Conservation (phyloP, 1,284 basidiomycete species). For the Puccinia sorghi region DNA sequence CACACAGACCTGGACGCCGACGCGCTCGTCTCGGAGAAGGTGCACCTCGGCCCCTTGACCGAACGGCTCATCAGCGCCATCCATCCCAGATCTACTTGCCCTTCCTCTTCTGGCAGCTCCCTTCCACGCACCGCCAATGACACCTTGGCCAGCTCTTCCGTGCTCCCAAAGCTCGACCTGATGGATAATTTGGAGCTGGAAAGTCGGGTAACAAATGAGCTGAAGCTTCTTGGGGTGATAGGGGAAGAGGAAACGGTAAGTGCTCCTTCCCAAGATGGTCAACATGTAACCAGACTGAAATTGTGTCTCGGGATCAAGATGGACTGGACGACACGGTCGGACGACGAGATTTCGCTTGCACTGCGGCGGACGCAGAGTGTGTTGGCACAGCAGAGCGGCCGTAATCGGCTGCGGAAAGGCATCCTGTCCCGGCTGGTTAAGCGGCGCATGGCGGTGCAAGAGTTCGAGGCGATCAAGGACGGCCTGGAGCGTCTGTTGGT, state of each 20-base stretch:
- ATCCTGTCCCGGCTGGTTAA: slow-evolving; percentile 76
- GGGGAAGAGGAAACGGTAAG: slow-evolving; percentile 62
- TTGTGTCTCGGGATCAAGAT: slow-evolving; percentile 64
- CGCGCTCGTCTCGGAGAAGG: slow-evolving; percentile 67
- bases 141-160: background rate
- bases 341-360: slow-evolving; percentile 88
- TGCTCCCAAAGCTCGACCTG: background rate
- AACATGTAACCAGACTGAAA: no score
- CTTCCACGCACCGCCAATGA: background rate
- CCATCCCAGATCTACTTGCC: slow-evolving; percentile 52
- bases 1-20: slow-evolving; percentile 68
- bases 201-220: slow-evolving; percentile 63
- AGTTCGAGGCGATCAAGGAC: slow-evolving; percentile 77
- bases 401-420: slow-evolving; percentile 78
- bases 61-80: slow-evolving; percentile 63
- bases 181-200: slow-evolving; percentile 63
- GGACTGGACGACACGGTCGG: slow-evolving; percentile 74
- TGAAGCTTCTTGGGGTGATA: slow-evolving; percentile 62
- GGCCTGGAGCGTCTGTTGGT: slow-evolving; percentile 78
- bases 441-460: slow-evolving; percentile 83
- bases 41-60: slow-evolving; percentile 71
- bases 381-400: slow-evolving; percentile 71
- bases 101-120: slow-evolving; percentile 48
- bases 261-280: no score
- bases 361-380: slow-evolving; percentile 84